Base-by-base conservation (phyloP, 1,284 basidiomycete species). In the Tilletia walkeri region DNA sequence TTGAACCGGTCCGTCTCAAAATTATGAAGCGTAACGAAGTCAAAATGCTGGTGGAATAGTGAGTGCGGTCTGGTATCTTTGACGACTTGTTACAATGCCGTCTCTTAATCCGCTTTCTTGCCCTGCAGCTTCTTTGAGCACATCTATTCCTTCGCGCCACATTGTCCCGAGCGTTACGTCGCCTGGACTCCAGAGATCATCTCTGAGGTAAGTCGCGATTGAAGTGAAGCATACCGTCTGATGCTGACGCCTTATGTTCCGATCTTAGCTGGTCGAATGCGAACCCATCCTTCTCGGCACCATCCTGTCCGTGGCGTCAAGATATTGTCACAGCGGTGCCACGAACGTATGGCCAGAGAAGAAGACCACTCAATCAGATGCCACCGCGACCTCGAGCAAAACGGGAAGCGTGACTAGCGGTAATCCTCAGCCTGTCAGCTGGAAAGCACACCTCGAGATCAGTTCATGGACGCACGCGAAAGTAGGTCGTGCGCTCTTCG, bases 281-380 rank as follows among this genome's bases (percentile, higher is more conserved):
- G 76, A 78, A 48, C 73, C 73, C 9, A 74, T 78, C 63, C 65
- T 78, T 61, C 73, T 78, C 4, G 76, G 75, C 18, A 73, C 75
- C 20, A 78, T 78, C 72, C 72, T 78, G n/a, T 76, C 76, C 0
- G 72, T 78, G 1, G 75, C 76, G 16, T 78, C 76, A 6, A 72
- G 76, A 16, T 78, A 76, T 59, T 74, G 45, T 24, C 65, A 66
- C 30, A 66, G 45, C 34, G 45, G 24, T 20, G 48, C 65, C 10
- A 48, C 16, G 12, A 36, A 66, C 41, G 24, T 53, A 9, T 39
- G 66, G 45, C 66, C 66, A 9, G 48, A 67, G 20, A 47, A 34
- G 48, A 41, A 48, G 10, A 12, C 45, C n/a, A 18, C 41, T 18
- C 20, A 20, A 18, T 18, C 30, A 9, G 41, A 24, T 48, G n/a